Conservation (phyloP, 2,329 filamentous ascomycete genomes). For the Pestalotiopsis sp. region DNA sequence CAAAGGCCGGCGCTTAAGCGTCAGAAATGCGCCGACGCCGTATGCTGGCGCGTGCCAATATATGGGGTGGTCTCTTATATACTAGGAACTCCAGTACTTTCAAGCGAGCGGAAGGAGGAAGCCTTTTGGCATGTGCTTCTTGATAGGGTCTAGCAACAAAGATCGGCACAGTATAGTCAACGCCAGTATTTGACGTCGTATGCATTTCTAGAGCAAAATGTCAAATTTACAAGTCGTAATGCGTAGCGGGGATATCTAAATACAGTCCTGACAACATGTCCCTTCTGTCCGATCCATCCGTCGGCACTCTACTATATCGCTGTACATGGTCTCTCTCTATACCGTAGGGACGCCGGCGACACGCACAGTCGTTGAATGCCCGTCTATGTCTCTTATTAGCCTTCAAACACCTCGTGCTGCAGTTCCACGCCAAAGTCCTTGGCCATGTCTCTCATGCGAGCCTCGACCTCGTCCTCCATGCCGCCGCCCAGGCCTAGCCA, state of each 20-base stretch:
- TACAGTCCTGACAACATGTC: not conserved
- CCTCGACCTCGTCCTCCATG: constrained; percentile 94
- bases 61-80: not conserved
- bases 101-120: too few species aligned
- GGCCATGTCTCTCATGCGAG: constrained; percentile 82
- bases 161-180: not conserved
- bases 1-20: not conserved
- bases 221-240: not conserved
- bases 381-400: constrained; percentile 46
- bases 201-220: not conserved
- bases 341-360: not conserved
- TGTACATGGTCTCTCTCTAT: not conserved
- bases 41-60: not conserved
- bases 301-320: not conserved
- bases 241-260: constrained; percentile 2
- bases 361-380: constrained; percentile 1
- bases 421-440: constrained; percentile 91
- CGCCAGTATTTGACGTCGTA: not conserved
- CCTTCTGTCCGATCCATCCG: not conserved
- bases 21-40: not conserved
- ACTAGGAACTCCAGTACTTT: too few species aligned
- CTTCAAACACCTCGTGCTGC: constrained; percentile 86
- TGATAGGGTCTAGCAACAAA: not conserved
- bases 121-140: too few species aligned
- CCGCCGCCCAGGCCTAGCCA: constrained; percentile 75